A percentile compares a stretch with the other conserved stretches of the same genome.
These are phyloP conservation scores for Boeremia lycopersici DNA, from an alignment of 2,329 filamentous ascomycete species.

Conservation along the genomic window DNA sequence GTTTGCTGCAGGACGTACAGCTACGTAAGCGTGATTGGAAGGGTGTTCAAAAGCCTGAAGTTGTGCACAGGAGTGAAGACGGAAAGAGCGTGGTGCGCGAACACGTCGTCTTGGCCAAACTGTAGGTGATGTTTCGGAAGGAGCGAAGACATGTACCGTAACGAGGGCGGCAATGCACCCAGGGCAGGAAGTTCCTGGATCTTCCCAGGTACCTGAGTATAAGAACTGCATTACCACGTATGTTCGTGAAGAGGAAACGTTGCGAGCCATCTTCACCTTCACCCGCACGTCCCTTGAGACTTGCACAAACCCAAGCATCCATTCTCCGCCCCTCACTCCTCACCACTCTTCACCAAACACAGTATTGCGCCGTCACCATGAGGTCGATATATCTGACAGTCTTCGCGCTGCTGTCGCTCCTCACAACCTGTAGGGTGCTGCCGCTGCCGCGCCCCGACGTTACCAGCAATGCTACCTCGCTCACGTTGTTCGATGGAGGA, in stretches of 20 bases:
- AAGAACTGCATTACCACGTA: too few species aligned
- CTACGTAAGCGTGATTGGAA: background rate
- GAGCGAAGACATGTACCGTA: too few species aligned
- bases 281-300: too few species aligned
- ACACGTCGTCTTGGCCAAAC: background rate
- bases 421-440: background rate
- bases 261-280: too few species aligned
- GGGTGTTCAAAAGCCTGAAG: background rate
- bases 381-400: background rate
- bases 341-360: too few species aligned
- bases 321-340: too few species aligned
- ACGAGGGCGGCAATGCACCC: too few species aligned
- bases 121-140: background rate
- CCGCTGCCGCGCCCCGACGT: background rate
- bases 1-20: background rate
- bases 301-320: too few species aligned
- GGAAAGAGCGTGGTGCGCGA: constrained; percentile 11
- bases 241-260: too few species aligned
- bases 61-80: background rate
- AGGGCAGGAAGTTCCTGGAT: too few species aligned
- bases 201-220: too few species aligned
- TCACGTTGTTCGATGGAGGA: background rate
- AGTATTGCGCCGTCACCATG: background rate
- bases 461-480: background rate
- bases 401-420: background rate